Evolutionary conservation across 2,329 filamentous ascomycete genomes (phyloP), one percentile per base, ranked within the genome.

Genomic region (Aspergillus novofumigatus): DNA sequence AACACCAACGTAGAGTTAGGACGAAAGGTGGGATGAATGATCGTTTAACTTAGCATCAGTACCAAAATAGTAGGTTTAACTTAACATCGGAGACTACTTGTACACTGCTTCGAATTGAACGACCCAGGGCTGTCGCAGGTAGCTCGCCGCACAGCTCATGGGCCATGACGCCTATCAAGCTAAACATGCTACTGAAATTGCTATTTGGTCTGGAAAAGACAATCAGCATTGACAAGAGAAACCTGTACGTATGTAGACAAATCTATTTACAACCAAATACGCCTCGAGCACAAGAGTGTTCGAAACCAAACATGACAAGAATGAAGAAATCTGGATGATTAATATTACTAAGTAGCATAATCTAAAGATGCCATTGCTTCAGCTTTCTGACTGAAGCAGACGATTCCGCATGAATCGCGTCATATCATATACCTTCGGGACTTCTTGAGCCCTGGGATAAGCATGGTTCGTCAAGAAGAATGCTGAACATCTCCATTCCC

Each of bases 331-430:
- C 21, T 26, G 62, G 73, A 75, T 35, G 28, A 65, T 65, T 66
- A 66, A 45, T 63, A 66, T 65, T 66, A 66, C 51, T 59, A 62
- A 54, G 58, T 59, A 56, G 49, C 62, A 52, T 58, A 56, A 62
- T 62, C 57, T 62, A 60, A 59, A 51, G 58, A 57, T 60, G 58
- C 51, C 57, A 58, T 57, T 41, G 53, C 57, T 52, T 47, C 44
- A 47, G 44, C n/a, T 14, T 14, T 23, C 8, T 25, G 21, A 14
- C 44, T 14, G 44, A 47, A 57, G 28, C 28, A 25, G 55, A 57
- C 57, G 54, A 58, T 53, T 48, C 54, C 60, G 57, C 58, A 55
- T 61, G 58, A 54, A 56, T 59, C 62, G 57, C 62, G 59, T 58
- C 57, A 63, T 59, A 58, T 61, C 60, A 62, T 62, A 57, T 63